Evolutionary conservation across 495 filamentous ascomycete species (phyloP), one percentile per base, ranked within the genome.

Genomic region (Xylona heveae): DNA sequence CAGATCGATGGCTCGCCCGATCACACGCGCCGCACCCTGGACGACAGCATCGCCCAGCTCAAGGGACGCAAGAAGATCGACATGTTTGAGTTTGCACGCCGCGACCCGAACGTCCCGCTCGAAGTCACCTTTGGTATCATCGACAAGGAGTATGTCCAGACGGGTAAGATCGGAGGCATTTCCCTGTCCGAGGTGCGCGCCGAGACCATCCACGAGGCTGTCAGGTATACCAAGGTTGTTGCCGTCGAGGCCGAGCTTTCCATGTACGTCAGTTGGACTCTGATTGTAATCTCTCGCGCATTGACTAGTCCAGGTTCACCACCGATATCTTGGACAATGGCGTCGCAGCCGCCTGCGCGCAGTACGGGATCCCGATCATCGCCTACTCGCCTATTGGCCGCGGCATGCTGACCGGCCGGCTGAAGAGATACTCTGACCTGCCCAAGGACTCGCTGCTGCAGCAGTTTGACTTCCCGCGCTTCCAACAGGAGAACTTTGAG

Each of bases 161-260:
- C 64, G 21, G 82, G 82, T 21, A 76, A 82, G 53, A 57, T 93
- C 13, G 69, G 68, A 10, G 81, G 76, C n/a, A 76, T 93, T 50
- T 60, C 64, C 6, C 46, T 91, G 28, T 74, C 67, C 24, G 83
- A 91, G 45, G 70, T 75, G 18, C 55, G 61, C 28, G 78, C 74
- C 4, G 58, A 68, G 24, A 83, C 78, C 2, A 80, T 93, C 43
- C 61, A 75, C 22, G 59, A 68, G 39, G 83, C 82, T 35, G 62
- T 57, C 22, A 72, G 73, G 39, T 49, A 77, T 18, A 61, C 69
- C 30, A 74, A 74, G 32, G 74, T 93, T 41, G 62, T 59, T 1
- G 66, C 64, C 2, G 77, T 84, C 14, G 83, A 93, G 49, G 69
- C 77, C 15, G 83, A 93, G 53, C 53, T 90, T 37, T 78, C 70